Conservation (phyloP, 2,329 filamentous ascomycete genomes). For the Diaporthe ampelina region DNA sequence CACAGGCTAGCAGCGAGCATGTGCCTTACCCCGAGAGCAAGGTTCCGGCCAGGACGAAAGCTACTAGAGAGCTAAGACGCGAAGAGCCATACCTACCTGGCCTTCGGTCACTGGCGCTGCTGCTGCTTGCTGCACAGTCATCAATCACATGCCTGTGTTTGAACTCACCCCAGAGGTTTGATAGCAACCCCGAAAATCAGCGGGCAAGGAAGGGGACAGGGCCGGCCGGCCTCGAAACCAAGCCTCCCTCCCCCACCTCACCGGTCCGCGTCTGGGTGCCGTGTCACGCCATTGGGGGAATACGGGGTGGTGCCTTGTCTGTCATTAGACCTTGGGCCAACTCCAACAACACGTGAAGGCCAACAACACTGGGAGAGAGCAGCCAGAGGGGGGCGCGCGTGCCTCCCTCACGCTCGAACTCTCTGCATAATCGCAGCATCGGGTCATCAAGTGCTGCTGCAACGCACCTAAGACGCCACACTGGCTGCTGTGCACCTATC, state of each 20-base stretch:
- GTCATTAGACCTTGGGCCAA: too few relatives aligned
- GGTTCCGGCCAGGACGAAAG: not conserved
- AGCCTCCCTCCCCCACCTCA: not conserved
- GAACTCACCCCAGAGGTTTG: too few relatives aligned
- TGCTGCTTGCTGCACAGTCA: slow-evolving; percentile 23
- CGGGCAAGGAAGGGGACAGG: not conserved
- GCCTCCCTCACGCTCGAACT: not conserved
- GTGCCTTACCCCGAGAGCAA: not conserved
- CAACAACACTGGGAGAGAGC: not conserved
- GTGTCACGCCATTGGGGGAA: slow-evolving; percentile 12
- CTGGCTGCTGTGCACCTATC: too few relatives aligned
- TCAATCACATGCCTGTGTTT: slow-evolving; percentile 28
- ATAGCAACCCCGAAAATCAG: not conserved
- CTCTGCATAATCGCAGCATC: not conserved
- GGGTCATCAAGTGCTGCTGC: not conserved
- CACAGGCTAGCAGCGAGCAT: slow-evolving; percentile 17
- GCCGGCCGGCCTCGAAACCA: not conserved
- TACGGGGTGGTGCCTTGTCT: not conserved
- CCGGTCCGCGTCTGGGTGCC: slow-evolving; percentile 3
- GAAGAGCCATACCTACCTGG: too few relatives aligned
- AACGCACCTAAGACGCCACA: not conserved
- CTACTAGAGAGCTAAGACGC: too few relatives aligned
- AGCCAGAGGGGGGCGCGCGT: slow-evolving; percentile 4
- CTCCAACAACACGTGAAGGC: not conserved
- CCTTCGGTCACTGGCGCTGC: too few relatives aligned